phyloP scores from a whole-genome alignment of 176 grass and related monocot species.

The Cenchrus purpureus region DNA sequence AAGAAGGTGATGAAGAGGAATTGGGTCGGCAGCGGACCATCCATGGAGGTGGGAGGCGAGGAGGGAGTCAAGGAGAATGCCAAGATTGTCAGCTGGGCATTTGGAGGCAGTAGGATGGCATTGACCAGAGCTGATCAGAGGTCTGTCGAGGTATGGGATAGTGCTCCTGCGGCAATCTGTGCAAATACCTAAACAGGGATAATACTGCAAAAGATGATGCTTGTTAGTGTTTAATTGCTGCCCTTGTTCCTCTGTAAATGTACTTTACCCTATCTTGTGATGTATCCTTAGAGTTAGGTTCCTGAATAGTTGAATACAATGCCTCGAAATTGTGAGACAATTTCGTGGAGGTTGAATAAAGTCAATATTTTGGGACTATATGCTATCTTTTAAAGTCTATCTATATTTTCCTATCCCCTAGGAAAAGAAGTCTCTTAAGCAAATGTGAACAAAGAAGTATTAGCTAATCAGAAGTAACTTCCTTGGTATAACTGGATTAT shows the following conservation, averaged over 20 bases:
- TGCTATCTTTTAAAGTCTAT: constrained; percentile 7
- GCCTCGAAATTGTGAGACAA: background rate
- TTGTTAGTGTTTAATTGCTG: background rate
- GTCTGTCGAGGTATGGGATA: constrained; percentile 86
- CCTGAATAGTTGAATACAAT: constrained; percentile 21
- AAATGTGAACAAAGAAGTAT: constrained; percentile 15
- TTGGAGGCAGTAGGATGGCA: constrained; percentile 88
- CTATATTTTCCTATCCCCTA: background rate
- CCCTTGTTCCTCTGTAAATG: constrained; percentile 23
- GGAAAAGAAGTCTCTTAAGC: background rate
- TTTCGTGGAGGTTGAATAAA: constrained; percentile 4
- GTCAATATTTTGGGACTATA: background rate
- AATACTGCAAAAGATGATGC: constrained; percentile 23
- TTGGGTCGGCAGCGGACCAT: constrained; percentile 58
- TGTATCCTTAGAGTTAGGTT: constrained; percentile 17
- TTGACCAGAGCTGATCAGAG: constrained; percentile 58
- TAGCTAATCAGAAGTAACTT: background rate
- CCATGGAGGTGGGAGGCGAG: background rate
- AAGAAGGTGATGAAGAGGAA: constrained; percentile 87
- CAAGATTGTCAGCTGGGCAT: constrained; percentile 70
- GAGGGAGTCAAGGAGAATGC: constrained; percentile 41
- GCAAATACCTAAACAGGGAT: constrained; percentile 17
- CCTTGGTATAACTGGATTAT: background rate
- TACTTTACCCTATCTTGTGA: background rate
- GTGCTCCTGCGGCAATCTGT: background rate